Percentiles rank a stretch among this genome's conserved stretches.
Evolutionary conservation across 495 filamentous ascomycete species (phyloP).

Genomic region (Talaromyces proteolyticus): DNA sequence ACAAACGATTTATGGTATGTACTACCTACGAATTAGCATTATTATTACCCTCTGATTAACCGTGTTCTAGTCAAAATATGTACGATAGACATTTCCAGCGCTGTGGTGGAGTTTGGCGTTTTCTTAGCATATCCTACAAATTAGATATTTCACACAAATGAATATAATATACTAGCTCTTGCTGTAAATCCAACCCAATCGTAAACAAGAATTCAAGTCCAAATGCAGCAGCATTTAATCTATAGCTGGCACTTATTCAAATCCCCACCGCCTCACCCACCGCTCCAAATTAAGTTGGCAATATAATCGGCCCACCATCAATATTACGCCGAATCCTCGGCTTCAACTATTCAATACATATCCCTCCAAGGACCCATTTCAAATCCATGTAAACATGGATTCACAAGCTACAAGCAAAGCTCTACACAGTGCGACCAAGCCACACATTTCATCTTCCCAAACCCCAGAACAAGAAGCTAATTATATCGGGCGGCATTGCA

Average conservation of each 20-base stretch:
- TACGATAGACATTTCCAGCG: constrained; percentile 39
- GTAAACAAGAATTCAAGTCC: too few species aligned
- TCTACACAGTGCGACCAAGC: constrained; percentile 26
- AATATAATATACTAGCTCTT: too few species aligned
- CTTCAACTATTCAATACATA: too few species aligned
- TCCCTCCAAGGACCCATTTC: not conserved
- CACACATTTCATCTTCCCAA: not conserved
- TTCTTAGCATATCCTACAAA: not conserved
- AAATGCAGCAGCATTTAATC: too few species aligned
- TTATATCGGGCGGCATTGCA: too few species aligned
- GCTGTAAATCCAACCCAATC: too few species aligned
- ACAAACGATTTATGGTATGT: constrained; percentile 93
- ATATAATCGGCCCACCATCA: not conserved
- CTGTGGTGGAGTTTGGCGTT: not conserved
- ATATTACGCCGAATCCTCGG: too few species aligned
- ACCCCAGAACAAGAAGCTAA: too few species aligned
- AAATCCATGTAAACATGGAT: constrained; percentile 21
- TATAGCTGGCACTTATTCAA: too few species aligned
- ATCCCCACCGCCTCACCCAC: not conserved
- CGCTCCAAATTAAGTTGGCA: not conserved
- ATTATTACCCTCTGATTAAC: constrained; percentile 1
- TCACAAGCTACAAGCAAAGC: constrained; percentile 30
- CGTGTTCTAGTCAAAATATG: constrained; percentile 61
- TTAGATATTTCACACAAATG: too few species aligned
- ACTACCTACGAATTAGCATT: constrained; percentile 1